Evolutionary conservation across 23 red algal species (phyloP).

Genomic region (Chondrus crispus): DNA sequence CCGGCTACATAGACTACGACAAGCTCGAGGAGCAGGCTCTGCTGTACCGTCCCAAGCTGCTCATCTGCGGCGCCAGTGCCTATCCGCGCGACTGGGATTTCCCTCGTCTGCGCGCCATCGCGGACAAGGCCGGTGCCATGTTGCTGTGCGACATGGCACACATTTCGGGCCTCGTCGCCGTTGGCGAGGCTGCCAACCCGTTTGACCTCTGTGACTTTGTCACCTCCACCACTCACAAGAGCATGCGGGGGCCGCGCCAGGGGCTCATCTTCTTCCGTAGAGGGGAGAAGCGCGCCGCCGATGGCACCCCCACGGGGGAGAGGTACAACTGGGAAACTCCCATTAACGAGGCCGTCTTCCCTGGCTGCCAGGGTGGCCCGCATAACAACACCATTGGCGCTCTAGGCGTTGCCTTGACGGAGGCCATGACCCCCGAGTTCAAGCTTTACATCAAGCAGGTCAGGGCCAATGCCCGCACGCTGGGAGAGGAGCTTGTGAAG

Average conservation of each 20-base stretch:
- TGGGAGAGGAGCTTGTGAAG: conserved; percentile 67
- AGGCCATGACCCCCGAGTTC: conserved; percentile 90
- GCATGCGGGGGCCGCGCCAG: conserved; percentile 86
- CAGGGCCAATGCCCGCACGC: conserved; percentile 68
- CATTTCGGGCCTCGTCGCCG: conserved; percentile 91
- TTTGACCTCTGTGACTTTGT: conserved; percentile 95
- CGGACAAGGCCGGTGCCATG: conserved; percentile 78
- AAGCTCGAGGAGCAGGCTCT: conserved; percentile 74
- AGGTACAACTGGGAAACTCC: conserved; percentile 56
- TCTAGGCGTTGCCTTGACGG: conserved; percentile 80
- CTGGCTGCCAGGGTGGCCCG: conserved; percentile 94
- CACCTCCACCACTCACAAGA: conserved; percentile 98
- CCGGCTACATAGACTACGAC: conserved; percentile 96
- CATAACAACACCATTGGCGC: conserved; percentile 99
- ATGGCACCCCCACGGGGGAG: conserved; percentile 17
- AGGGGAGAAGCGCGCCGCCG: conserved; percentile 6
- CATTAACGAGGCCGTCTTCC: conserved; percentile 97
- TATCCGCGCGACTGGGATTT: conserved; percentile 98
- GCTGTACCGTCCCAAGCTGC: conserved; percentile 78
- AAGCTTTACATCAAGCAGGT: conserved; percentile 72
- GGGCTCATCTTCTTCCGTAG: conserved; percentile 97
- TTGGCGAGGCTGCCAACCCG: conserved; percentile 61
- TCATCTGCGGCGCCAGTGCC: conserved; percentile 92
- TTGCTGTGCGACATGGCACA: conserved; percentile 99
- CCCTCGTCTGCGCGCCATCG: conserved; percentile 72